Conservation (phyloP, 75 land plant genomes). For the Azolla pinnata region DNA sequence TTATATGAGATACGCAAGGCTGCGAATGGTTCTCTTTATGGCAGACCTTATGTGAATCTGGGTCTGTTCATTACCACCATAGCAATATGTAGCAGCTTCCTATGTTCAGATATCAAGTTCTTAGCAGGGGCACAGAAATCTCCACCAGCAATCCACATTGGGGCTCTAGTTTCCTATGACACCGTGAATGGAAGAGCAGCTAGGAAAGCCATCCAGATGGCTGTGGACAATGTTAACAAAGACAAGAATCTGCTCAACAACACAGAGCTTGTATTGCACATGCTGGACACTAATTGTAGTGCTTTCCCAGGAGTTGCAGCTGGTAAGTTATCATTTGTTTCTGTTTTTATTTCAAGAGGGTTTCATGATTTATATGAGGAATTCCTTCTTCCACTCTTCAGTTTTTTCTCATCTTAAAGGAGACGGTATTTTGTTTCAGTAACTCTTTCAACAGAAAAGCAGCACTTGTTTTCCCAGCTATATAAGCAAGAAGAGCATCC, state of each 20-base stretch:
- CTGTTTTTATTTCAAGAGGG: background rate
- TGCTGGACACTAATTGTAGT: constrained; percentile 9
- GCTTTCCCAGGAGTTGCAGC: constrained; percentile 11
- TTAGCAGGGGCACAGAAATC: no score
- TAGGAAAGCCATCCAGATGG: constrained; percentile 9
- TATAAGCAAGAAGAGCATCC: background rate
- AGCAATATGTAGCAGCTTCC: no score
- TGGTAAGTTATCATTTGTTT: constrained; percentile 7
- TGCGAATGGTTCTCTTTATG: no score
- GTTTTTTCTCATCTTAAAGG: background rate
- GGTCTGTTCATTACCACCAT: no score
- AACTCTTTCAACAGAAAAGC: background rate
- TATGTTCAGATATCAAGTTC: no score
- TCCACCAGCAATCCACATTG: no score
- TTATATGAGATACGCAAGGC: no score
- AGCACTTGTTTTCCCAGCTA: background rate
- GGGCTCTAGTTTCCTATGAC: constrained; percentile 15
- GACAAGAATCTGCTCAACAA: constrained; percentile 12
- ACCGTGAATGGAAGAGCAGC: constrained; percentile 14
- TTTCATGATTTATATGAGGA: background rate
- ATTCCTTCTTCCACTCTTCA: background rate
- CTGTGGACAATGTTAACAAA: constrained; percentile 5
- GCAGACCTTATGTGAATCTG: no score
- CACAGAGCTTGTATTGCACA: constrained; percentile 2
- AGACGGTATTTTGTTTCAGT: background rate